Conservation (phyloP, 2,329 filamentous ascomycete genomes). For the Stachybotrys echinatus region DNA sequence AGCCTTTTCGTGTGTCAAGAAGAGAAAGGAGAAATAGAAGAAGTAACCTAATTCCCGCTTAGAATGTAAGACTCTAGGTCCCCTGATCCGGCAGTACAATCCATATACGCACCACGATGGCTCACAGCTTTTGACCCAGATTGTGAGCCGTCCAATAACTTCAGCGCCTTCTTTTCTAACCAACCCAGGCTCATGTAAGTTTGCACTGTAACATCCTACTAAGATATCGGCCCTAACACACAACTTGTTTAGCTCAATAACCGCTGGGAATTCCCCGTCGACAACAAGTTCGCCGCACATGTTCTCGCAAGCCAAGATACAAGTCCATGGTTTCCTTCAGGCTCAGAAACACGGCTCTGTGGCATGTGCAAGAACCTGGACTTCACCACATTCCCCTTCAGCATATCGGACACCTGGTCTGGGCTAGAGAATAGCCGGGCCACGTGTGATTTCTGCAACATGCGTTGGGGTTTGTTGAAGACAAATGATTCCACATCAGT, state of each 20-base stretch:
- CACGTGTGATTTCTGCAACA: background rate
- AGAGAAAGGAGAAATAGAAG: too few relatives aligned
- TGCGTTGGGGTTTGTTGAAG: background rate
- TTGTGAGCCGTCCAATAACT: background rate
- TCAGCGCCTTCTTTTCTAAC: background rate
- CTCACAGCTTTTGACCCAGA: background rate
- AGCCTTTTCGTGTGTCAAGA: too few relatives aligned
- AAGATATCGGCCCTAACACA: background rate
- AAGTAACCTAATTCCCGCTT: background rate
- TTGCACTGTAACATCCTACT: background rate
- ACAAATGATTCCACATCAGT: background rate
- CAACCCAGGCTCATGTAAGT: background rate
- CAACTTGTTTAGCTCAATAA: background rate
- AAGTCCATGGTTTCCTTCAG: background rate
- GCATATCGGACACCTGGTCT: background rate
- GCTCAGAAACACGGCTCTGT: background rate
- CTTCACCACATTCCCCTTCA: background rate
- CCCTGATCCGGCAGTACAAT: background rate
- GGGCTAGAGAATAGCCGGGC: background rate
- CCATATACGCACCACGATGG: background rate
- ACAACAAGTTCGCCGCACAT: background rate
- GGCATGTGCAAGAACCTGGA: background rate
- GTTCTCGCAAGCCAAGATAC: background rate
- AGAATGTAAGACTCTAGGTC: background rate
- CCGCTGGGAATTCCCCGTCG: background rate